Evolutionary conservation across 148 eudicot genomes (phyloP).

Genomic region (Vaccinium myrtillus): DNA sequence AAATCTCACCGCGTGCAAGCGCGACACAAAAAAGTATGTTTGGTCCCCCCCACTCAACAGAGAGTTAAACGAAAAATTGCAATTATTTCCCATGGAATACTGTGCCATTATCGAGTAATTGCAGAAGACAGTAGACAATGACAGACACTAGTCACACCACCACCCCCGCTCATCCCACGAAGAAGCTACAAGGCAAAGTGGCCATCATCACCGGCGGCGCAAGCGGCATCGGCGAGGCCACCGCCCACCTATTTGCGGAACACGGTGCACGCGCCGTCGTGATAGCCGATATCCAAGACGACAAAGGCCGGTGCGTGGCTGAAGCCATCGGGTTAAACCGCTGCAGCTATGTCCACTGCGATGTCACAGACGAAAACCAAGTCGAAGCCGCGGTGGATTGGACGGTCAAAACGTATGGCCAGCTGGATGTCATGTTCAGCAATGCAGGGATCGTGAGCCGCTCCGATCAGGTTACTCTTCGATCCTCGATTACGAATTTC

Average conservation of each 20-base stretch:
- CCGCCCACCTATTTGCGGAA: conserved; percentile 13
- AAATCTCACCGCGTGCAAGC: too few species aligned
- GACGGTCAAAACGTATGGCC: conserved; percentile 6
- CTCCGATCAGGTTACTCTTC: neutral
- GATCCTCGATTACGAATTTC: neutral
- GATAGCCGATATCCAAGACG: conserved; percentile 12
- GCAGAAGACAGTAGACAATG: neutral
- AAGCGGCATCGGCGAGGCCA: conserved; percentile 23
- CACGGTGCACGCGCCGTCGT: conserved; percentile 15
- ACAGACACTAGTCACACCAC: neutral
- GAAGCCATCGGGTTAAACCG: neutral
- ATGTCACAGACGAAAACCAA: conserved; percentile 13
- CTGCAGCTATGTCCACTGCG: conserved; percentile 18
- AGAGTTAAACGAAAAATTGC: too few species aligned
- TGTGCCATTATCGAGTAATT: neutral
- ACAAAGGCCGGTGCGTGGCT: neutral
- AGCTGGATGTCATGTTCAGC: conserved; percentile 20
- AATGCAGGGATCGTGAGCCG: conserved; percentile 15
- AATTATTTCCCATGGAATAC: too few species aligned
- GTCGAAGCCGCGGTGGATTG: neutral
- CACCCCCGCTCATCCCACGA: neutral
- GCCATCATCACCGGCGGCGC: conserved; percentile 25
- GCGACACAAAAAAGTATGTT: too few species aligned
- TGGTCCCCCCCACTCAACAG: too few species aligned
- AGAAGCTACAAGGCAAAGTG: conserved; percentile 18